Base-by-base conservation (phyloP, 176 grass and related monocot genomes). In the Avena eriantha region DNA sequence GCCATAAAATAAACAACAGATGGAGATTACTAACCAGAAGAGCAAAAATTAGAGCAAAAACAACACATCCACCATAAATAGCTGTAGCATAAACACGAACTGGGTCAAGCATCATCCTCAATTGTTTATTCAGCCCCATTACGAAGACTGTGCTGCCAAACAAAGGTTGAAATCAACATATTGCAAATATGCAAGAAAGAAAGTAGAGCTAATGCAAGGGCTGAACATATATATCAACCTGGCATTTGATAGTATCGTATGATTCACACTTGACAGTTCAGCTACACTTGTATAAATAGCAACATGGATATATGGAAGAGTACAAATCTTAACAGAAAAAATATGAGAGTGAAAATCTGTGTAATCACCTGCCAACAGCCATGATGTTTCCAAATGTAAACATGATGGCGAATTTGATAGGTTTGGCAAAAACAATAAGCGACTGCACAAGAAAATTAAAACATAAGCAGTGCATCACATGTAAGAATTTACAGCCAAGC, bases 351-450 rank as follows among this genome's bases (percentile, higher is more conserved):
- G 18, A 50, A 71, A 82, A 87, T 75, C 4, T 75, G 53, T 5
- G 4, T 84, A 82, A 77, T 72, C 86, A 94, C 92, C 97, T 98
- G 63, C 96, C 96, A 85, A 96, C 88, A 82, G 97, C 97, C 69
- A 95, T 79, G 49, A 94, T 89, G 86, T 96, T 94, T 78, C 97
- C 97, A 87, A 98, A 93, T 21, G 92, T 94, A 86, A 98, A 98
- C 80, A 98, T 61, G 43, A 96, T 7, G 10, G 92, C 83, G 72
- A 98, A 98, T 90, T 98, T 98, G 90, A 98, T 93, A 61, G 92
- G 94, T 65, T 76, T 90, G 50, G 48, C 16, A 26, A 98, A 96
- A 63, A 95, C 92, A 75, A 96, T 15, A 77, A 94, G 89, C 41
- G 94, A 93, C 92, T 98, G 89, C 79, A 79, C 54, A 86, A 80